These are phyloP conservation scores for Debaryomyces udenii DNA, from an alignment of 1,139 yeast genomes.

Conservation along the genomic window DNA sequence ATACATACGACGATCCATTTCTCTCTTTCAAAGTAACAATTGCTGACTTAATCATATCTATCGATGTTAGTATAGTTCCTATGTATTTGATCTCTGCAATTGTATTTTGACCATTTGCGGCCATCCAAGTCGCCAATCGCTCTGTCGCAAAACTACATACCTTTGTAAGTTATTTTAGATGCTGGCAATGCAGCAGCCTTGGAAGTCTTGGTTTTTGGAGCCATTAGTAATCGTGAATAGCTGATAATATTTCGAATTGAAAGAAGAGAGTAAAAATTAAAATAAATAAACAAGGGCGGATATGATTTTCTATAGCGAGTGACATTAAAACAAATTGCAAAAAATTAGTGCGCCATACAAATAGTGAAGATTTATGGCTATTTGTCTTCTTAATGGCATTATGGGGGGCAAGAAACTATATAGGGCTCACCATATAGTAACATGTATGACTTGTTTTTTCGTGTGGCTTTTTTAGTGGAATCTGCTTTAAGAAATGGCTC, in stretches of 20 bases:
- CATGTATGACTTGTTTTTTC: too few species aligned
- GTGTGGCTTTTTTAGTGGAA: too few species aligned
- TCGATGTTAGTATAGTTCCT: slow-evolving; percentile 19
- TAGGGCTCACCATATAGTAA: too few species aligned
- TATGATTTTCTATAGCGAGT: slow-evolving; percentile 8
- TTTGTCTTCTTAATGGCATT: background rate
- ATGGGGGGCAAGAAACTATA: background rate
- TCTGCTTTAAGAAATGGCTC: too few species aligned
- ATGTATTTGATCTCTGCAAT: background rate
- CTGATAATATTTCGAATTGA: slow-evolving; percentile 2
- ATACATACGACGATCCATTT: slow-evolving; percentile 73
- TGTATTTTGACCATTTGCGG: background rate
- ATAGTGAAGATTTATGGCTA: background rate
- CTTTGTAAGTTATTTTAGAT: slow-evolving; percentile 52
- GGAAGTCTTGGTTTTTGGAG: slow-evolving; percentile 28
- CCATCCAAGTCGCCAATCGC: background rate
- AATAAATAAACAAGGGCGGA: slow-evolving; percentile 13
- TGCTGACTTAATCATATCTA: slow-evolving; percentile 80
- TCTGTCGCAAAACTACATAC: slow-evolving; percentile 34
- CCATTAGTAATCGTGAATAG: slow-evolving; percentile 21
- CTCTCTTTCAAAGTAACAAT: slow-evolving; percentile 74
- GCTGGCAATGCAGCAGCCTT: slow-evolving; percentile 31
- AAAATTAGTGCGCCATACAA: slow-evolving; percentile 5
- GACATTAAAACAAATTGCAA: slow-evolving; percentile 14
- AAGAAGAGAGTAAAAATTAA: slow-evolving; percentile 11